These are phyloP conservation scores for Tilletiopsis washingtonensis DNA, from an alignment of 1,284 basidiomycete species.

Conservation along the genomic window DNA sequence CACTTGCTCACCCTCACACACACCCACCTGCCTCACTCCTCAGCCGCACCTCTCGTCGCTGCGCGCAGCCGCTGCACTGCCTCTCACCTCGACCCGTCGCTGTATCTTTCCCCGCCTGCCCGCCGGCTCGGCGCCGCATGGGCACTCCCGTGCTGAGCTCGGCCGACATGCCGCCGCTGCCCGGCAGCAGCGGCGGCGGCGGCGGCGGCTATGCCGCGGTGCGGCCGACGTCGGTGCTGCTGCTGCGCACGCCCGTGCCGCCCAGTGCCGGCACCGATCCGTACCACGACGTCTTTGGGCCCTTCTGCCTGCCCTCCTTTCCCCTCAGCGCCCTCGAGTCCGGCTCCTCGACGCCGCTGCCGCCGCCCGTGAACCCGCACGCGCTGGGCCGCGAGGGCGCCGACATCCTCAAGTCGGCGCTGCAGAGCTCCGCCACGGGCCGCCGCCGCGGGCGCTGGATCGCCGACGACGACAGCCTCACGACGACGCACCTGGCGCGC, in stretches of 20 bases:
- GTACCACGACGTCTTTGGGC: constrained; percentile 43
- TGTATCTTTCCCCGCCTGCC: too few species aligned
- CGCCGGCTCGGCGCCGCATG: too few species aligned
- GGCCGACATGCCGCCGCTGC: too few species aligned
- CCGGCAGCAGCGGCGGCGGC: too few species aligned
- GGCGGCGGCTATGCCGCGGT: too few species aligned
- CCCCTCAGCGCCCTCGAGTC: constrained; percentile 39
- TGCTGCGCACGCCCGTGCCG: constrained; percentile 38
- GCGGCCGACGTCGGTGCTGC: constrained; percentile 20
- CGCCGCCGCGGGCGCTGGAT: constrained; percentile 32
- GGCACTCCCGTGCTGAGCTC: too few species aligned
- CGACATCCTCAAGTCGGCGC: constrained; percentile 6
- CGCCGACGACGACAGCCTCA: constrained; percentile 28
- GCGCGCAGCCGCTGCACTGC: too few species aligned
- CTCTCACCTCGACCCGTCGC: too few species aligned
- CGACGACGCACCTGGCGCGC: constrained; percentile 37
- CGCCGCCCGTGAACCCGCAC: constrained; percentile 12
- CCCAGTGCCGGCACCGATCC: constrained; percentile 42
- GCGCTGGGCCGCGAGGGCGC: constrained; percentile 6
- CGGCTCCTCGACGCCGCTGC: constrained; percentile 34
- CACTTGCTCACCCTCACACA: too few species aligned
- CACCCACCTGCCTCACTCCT: too few species aligned
- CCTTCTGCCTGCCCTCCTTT: constrained; percentile 42
- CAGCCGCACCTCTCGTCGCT: too few species aligned
- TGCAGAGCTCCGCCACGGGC: constrained; percentile 10